These are phyloP conservation scores for Pseudevernia furfuracea DNA, from an alignment of 495 filamentous ascomycete genomes.

Conservation along the genomic window DNA sequence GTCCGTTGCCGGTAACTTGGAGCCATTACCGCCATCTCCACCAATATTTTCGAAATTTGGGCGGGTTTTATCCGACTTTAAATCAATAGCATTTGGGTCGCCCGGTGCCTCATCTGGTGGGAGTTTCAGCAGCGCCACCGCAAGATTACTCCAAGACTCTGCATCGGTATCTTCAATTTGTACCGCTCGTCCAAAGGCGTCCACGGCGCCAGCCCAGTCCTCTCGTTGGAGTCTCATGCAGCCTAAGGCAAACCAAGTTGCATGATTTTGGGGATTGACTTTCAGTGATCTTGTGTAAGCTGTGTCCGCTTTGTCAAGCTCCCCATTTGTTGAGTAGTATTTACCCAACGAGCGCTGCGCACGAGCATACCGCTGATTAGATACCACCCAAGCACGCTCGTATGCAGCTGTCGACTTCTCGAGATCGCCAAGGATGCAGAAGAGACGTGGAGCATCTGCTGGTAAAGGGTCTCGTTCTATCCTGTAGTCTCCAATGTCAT, in stretches of 20 bases:
- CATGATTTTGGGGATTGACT: constrained; percentile 71
- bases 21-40: constrained; percentile 29
- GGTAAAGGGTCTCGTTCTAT: constrained; percentile 61
- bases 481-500: constrained; percentile 33
- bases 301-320: constrained; percentile 61
- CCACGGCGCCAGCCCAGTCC: constrained; percentile 70
- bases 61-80: constrained; percentile 1
- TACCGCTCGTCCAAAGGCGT: constrained; percentile 74
- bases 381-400: constrained; percentile 83
- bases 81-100: constrained; percentile 28
- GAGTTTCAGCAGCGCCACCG: constrained; percentile 61
- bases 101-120: constrained; percentile 22
- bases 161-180: constrained; percentile 80
- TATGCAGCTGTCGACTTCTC: constrained; percentile 61
- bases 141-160: constrained; percentile 91
- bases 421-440: constrained; percentile 91
- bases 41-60: constrained; percentile 22
- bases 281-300: constrained; percentile 70
- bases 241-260: constrained; percentile 82
- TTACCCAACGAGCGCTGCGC: constrained; percentile 83
- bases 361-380: constrained; percentile 67
- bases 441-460: constrained; percentile 75
- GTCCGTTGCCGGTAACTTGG: constrained; percentile 26
- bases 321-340: constrained; percentile 55
- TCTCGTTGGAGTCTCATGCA: constrained; percentile 75